phyloP scores from a whole-genome alignment of 2,329 filamentous ascomycete species.

The Colletotrichum caudatum region DNA sequence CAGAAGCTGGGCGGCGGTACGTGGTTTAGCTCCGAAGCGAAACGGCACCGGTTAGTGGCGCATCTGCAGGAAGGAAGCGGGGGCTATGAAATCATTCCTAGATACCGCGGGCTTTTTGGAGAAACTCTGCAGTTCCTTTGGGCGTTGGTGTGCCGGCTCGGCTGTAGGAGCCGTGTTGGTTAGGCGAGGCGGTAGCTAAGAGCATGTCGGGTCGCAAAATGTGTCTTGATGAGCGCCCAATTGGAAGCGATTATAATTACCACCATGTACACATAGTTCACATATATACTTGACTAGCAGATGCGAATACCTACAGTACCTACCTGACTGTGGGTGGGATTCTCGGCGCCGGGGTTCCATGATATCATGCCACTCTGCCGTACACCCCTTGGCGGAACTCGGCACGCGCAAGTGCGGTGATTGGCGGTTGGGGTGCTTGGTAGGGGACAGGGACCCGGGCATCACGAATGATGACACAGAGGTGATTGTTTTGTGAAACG shows the following conservation, averaged over 20 bases:
- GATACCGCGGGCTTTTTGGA: background rate
- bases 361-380: constrained; percentile 37
- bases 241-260: background rate
- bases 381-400: constrained; percentile 39
- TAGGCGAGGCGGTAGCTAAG: background rate
- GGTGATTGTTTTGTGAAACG: constrained; percentile 41
- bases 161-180: constrained; percentile 7
- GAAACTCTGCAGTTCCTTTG: constrained; percentile 8
- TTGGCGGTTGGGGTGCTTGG: constrained; percentile 23
- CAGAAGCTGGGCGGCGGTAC: constrained; percentile 28
- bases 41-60: constrained; percentile 25
- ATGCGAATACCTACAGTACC: background rate
- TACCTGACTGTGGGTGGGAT: background rate
- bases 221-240: background rate
- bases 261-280: too few species aligned
- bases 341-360: constrained; percentile 35
- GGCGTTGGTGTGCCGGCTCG: background rate
- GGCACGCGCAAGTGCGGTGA: constrained; percentile 29
- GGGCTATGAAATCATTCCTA: constrained; percentile 27
- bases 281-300: background rate
- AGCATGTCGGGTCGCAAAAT: background rate
- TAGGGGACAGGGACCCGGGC: constrained; percentile 17
- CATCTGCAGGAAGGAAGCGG: constrained; percentile 16
- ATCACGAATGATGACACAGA: constrained; percentile 39
- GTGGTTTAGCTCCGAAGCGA: background rate